A percentile compares a stretch with the other conserved stretches of the same genome.
phyloP scores from a whole-genome alignment of 768 basidiomycete species.

The Boletus pseudo-olivaceus region DNA sequence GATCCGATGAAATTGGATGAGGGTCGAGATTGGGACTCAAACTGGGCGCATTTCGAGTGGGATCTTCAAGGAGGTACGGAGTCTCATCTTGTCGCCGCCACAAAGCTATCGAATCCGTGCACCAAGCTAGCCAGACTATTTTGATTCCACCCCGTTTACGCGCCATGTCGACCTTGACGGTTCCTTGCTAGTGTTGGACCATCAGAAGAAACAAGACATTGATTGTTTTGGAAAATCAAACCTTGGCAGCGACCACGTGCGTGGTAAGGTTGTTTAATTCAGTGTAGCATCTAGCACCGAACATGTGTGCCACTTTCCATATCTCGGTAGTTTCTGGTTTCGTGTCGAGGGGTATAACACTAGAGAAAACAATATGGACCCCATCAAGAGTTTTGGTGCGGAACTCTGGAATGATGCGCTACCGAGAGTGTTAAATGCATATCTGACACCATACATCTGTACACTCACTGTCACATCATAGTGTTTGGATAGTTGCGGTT shows the following conservation, averaged over 20 bases:
- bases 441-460: background rate
- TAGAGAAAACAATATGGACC: conserved; percentile 85
- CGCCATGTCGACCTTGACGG: conserved; percentile 87
- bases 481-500: conserved; percentile 30
- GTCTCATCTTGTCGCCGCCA: conserved; percentile 82
- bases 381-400: conserved; percentile 74
- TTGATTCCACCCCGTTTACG: conserved; percentile 71
- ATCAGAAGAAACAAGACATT: conserved; percentile 5
- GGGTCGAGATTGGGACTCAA: conserved; percentile 45
- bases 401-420: conserved; percentile 85
- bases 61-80: conserved; percentile 69
- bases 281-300: conserved; percentile 79
- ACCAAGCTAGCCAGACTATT: conserved; percentile 88
- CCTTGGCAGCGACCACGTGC: conserved; percentile 91
- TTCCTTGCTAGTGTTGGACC: conserved; percentile 58
- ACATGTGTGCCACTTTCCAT: conserved; percentile 82
- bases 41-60: conserved; percentile 38
- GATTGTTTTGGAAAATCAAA: conserved; percentile 27
- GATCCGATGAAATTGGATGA: conserved; percentile 59
- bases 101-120: conserved; percentile 83
- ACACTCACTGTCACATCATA: conserved; percentile 79
- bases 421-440: conserved; percentile 3
- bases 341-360: conserved; percentile 89
- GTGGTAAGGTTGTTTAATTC: conserved; percentile 68
- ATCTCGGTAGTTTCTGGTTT: conserved; percentile 76